Evolutionary conservation across 108 stramenopile species (phyloP).

Genomic region (Fistulifera pelliculosa): DNA sequence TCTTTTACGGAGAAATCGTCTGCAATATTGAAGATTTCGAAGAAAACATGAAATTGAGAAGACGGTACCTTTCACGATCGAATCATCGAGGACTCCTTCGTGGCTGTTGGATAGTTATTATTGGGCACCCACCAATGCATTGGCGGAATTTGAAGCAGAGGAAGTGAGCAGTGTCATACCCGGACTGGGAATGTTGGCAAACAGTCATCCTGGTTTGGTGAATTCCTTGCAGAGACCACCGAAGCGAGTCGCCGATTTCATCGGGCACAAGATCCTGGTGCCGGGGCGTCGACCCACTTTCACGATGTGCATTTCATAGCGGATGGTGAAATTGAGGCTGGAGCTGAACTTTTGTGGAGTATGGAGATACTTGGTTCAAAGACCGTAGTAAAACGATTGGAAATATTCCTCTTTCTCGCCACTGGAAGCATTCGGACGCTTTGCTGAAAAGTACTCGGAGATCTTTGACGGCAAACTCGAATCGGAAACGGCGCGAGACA

Average conservation of each 20-base stretch:
- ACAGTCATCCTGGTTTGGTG: slow-evolving; percentile 42
- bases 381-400: slow-evolving; percentile 23
- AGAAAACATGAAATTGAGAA: background rate
- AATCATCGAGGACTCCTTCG: slow-evolving; percentile 1
- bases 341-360: slow-evolving; percentile 47
- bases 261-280: slow-evolving; percentile 12
- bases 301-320: slow-evolving; percentile 13
- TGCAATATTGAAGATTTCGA: slow-evolving; percentile 7
- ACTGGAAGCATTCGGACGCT: slow-evolving; percentile 24
- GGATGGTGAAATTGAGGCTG: slow-evolving; percentile 21
- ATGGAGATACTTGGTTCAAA: slow-evolving; percentile 43
- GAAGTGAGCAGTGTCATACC: slow-evolving; percentile 21
- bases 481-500: slow-evolving; percentile 10
- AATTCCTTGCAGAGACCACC: slow-evolving; percentile 24
- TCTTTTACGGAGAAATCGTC: slow-evolving; percentile 13
- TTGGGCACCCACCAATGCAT: slow-evolving; percentile 11
- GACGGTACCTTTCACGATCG: slow-evolving; percentile 2
- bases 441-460: slow-evolving; percentile 18
- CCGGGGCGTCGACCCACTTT: slow-evolving; percentile 28
- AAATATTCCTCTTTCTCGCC: slow-evolving; percentile 18
- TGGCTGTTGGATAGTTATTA: slow-evolving; percentile 25
- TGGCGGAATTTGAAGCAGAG: slow-evolving; percentile 21
- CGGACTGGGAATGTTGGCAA: slow-evolving; percentile 43
- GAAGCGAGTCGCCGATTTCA: background rate
- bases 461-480: slow-evolving; percentile 3